Percentiles rank a stretch among this genome's conserved stretches.
Evolutionary conservation across 768 basidiomycete species (phyloP).

Genomic region (Phallus indusiatus): DNA sequence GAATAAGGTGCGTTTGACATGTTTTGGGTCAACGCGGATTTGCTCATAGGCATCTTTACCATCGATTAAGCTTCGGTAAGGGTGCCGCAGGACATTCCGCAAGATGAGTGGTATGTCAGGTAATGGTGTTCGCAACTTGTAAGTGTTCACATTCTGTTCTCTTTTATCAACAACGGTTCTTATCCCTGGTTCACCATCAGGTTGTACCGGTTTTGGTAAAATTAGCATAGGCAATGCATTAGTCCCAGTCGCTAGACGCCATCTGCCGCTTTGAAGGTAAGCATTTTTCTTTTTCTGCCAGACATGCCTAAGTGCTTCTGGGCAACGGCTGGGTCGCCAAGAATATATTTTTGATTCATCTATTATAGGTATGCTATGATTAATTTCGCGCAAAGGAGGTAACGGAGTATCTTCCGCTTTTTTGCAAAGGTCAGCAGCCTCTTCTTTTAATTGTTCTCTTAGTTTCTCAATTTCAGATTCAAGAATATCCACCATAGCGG

Average conservation of each 20-base stretch:
- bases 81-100: constrained; percentile 13
- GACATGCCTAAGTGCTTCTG: constrained; percentile 19
- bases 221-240: constrained; percentile 27
- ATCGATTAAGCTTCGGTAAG: constrained; percentile 19
- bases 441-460: constrained; percentile 14
- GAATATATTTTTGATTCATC: constrained; percentile 23
- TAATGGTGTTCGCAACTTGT: constrained; percentile 18
- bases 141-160: constrained; percentile 24
- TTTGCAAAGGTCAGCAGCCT: constrained; percentile 13
- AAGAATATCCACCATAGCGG: constrained; percentile 13
- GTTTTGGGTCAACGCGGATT: not conserved
- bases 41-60: not conserved
- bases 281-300: constrained; percentile 23
- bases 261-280: constrained; percentile 22
- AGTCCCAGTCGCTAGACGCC: constrained; percentile 18
- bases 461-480: constrained; percentile 7
- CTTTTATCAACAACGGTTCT: constrained; percentile 20
- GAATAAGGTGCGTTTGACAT: constrained; percentile 19
- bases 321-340: constrained; percentile 29
- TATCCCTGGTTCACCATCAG: constrained; percentile 10
- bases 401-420: constrained; percentile 15
- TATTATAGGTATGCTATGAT: constrained; percentile 27
- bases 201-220: constrained; percentile 18
- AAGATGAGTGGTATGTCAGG: constrained; percentile 22
- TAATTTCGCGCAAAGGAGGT: constrained; percentile 24